These are phyloP conservation scores for Kockovaella imperatae DNA, from an alignment of 768 basidiomycete species.

Conservation along the genomic window DNA sequence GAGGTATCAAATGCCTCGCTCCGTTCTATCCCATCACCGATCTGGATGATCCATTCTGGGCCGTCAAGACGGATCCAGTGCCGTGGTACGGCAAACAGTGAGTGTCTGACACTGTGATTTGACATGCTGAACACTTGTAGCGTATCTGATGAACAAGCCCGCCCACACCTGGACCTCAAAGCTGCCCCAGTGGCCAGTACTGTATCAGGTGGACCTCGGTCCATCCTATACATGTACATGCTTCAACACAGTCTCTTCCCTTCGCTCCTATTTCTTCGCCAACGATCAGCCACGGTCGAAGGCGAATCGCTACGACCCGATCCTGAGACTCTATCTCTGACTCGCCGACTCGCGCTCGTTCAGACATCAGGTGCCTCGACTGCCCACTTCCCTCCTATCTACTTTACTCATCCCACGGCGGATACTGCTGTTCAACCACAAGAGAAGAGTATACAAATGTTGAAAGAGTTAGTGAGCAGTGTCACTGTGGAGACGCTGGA, in stretches of 20 bases:
- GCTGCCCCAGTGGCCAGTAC: slow-evolving; percentile 26
- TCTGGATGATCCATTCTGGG: slow-evolving; percentile 34
- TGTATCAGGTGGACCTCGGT: slow-evolving; percentile 31
- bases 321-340: slow-evolving; percentile 24
- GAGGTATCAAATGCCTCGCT: slow-evolving; percentile 36
- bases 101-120: slow-evolving; percentile 2
- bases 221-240: slow-evolving; percentile 39
- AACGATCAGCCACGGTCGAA: slow-evolving; percentile 24
- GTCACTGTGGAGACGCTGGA: slow-evolving; percentile 13
- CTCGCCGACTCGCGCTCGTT: slow-evolving; percentile 16
- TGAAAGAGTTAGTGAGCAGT: slow-evolving; percentile 13
- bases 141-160: slow-evolving; percentile 30
- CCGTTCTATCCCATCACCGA: slow-evolving; percentile 40
- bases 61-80: slow-evolving; percentile 34
- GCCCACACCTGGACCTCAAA: slow-evolving; percentile 27
- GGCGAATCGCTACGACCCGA: slow-evolving; percentile 28
- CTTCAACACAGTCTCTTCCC: slow-evolving; percentile 38
- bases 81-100: slow-evolving; percentile 28
- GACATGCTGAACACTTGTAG: slow-evolving; percentile 5
- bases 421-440: slow-evolving; percentile 35
- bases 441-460: slow-evolving; percentile 26
- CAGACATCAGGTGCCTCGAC: not conserved
- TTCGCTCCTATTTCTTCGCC: slow-evolving; percentile 27
- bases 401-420: slow-evolving; percentile 24
- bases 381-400: slow-evolving; percentile 20